phyloP scores from a whole-genome alignment of 2,329 filamentous ascomycete species.

The Elsinoe ampelina region DNA sequence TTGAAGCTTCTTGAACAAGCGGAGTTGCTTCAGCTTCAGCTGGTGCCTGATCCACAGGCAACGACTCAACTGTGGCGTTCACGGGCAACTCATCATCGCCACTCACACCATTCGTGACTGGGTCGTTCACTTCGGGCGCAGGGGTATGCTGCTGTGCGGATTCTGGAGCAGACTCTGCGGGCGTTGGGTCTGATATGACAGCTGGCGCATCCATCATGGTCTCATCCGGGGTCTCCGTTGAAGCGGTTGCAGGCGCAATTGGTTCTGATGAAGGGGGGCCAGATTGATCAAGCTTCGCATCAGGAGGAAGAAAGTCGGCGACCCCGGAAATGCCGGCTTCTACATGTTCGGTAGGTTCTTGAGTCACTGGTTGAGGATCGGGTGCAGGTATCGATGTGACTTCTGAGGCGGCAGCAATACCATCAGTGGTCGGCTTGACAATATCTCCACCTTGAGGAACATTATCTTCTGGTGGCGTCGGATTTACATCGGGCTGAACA shows the following conservation, averaged over 20 bases:
- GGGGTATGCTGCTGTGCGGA: constrained; percentile 12
- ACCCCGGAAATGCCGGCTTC: constrained; percentile 35
- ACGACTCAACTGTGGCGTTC: neutral
- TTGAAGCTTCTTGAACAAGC: neutral
- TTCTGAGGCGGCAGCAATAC: neutral
- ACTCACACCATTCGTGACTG: constrained; percentile 15
- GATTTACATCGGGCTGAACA: constrained; percentile 8
- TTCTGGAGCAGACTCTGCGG: neutral
- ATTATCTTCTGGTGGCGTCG: constrained; percentile 11
- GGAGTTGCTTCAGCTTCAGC: neutral
- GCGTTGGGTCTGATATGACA: neutral
- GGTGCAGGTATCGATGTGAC: constrained; percentile 9
- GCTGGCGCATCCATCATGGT: constrained; percentile 15
- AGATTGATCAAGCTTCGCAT: constrained; percentile 33
- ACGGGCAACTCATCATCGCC: constrained; percentile 43
- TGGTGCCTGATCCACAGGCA: constrained; percentile 1
- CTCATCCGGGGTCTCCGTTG: constrained; percentile 18
- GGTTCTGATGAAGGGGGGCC: constrained; percentile 36
- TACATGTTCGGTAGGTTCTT: constrained; percentile 32
- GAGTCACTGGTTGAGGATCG: constrained; percentile 10
- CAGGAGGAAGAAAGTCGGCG: constrained; percentile 35
- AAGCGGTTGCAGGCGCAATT: constrained; percentile 22
- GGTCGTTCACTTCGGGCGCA: neutral
- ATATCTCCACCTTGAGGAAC: constrained; percentile 16
- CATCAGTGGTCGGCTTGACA: constrained; percentile 18